Percentiles rank a stretch among this genome's conserved stretches.
Evolutionary conservation across 164 flowering plant species (phyloP).

Genomic region (Umbellularia californica): DNA sequence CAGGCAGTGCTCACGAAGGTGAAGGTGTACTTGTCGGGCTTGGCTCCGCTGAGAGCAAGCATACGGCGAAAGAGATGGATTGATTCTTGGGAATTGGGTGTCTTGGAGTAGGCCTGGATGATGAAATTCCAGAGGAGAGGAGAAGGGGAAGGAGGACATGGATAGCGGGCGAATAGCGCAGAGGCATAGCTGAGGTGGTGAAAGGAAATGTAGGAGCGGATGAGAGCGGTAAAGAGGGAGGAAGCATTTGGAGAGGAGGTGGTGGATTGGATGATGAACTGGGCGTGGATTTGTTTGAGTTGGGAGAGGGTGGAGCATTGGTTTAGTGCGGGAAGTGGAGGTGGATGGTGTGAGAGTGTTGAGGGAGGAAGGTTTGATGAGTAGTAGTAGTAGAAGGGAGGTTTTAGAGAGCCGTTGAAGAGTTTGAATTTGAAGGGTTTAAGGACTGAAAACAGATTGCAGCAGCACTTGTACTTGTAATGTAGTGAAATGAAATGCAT

Average conservation of each 20-base stretch:
- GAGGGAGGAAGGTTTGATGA: not conserved
- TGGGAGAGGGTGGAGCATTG: constrained; percentile 23
- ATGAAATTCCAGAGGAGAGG: constrained; percentile 42
- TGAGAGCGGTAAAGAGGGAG: constrained; percentile 28
- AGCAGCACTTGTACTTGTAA: not conserved
- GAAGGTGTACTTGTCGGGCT: constrained; percentile 54
- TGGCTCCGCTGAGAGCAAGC: constrained; percentile 15
- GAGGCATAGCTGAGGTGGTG: constrained; percentile 27
- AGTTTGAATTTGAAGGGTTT: not conserved
- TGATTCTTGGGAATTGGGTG: constrained; percentile 26
- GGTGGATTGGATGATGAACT: constrained; percentile 32
- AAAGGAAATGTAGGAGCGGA: constrained; percentile 33
- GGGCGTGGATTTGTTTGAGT: constrained; percentile 49
- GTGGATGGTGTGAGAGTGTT: not conserved
- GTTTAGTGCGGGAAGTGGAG: constrained; percentile 27
- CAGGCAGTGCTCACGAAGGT: constrained; percentile 43
- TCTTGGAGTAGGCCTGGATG: constrained; percentile 44
- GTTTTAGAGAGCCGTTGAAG: not conserved
- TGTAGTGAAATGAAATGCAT: not conserved
- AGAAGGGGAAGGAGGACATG: constrained; percentile 23
- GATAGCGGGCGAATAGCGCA: constrained; percentile 26
- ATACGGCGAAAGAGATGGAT: constrained; percentile 33
- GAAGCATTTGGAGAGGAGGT: constrained; percentile 15
- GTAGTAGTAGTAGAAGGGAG: not conserved
- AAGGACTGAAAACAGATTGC: not conserved